Evolutionary conservation across 495 filamentous ascomycete genomes (phyloP), one percentile per base, ranked within the genome.

Genomic region (Hypomontagnella submonticulosa): DNA sequence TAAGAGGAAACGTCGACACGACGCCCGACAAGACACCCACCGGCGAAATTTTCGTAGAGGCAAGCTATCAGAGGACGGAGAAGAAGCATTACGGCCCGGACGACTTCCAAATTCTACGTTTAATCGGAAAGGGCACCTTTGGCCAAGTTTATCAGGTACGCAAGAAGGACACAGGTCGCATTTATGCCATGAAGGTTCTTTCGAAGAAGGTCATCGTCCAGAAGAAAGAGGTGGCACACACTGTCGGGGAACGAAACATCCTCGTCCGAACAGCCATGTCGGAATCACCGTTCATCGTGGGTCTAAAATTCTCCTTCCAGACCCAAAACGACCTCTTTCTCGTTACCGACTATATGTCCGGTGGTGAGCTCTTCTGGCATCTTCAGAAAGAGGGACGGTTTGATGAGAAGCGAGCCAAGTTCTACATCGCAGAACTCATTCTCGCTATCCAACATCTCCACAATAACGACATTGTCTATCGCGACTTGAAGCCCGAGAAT

Each of bases 261-360:
- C 81, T 99, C 36, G 95, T 99, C 19, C 89, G 95, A 48, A 99
- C 95, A 11, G 96, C 95, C 33, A 98, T 90, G 83, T 87, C 93
- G 16, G 92, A 97, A 51, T 99, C 95, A 10, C 93, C 94, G 0
- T 99, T 99, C 75, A 99, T 99, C 66, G 95, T 99, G 18, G 95
- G 95, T 10, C 83, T 99, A 69, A 99, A 99, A 71, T 99, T 98
- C 74, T 99, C 95, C 1, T 99, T 99, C 80, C 95, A 99, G 73
- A 98, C 95, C 0, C 92, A 93, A 4, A 93, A 92, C 9, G 95
- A 99, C 73, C 86, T 99, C 1, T 98, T 97, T 74, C 83, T 99
- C 1, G 96, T 99, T 19, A 98, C 96, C n/a, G 96, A 97, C 73
- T 99, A 97, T 81, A 98, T 99, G 95, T 98, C 96, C 4, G 95